Conservation (phyloP, 2,329 filamentous ascomycete genomes). For the Ophiostoma australiae region DNA sequence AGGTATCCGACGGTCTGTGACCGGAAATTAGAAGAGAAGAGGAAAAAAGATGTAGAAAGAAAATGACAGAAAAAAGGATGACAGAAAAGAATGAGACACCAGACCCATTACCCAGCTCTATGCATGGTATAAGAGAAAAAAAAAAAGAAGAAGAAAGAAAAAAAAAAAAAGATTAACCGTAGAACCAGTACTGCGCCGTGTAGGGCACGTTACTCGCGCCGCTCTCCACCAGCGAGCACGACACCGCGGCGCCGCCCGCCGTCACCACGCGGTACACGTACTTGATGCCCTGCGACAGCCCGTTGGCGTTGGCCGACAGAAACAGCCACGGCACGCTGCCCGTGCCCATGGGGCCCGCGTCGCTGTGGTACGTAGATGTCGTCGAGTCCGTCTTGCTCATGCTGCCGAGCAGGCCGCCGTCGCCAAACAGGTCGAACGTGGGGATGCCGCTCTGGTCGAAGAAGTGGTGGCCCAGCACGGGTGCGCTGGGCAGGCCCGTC, state of each 20-base stretch:
- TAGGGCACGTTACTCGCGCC: conserved; percentile 51
- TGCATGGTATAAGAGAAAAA: neutral
- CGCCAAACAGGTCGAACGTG: conserved; percentile 52
- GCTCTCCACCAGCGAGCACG: conserved; percentile 39
- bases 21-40: neutral
- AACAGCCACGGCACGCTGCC: conserved; percentile 54
- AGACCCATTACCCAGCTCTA: neutral
- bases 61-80: neutral
- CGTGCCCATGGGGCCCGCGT: conserved; percentile 44
- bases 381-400: conserved; percentile 47
- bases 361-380: conserved; percentile 47
- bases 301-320: conserved; percentile 36
- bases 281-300: conserved; percentile 35
- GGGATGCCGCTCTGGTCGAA: conserved; percentile 54
- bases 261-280: conserved; percentile 53
- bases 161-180: conserved; percentile 32
- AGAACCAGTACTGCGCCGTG: conserved; percentile 57
- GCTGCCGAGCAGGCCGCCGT: conserved; percentile 40
- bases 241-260: conserved; percentile 45
- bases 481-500: conserved; percentile 29
- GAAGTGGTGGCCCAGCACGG: conserved; percentile 60
- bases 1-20: neutral
- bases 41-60: neutral
- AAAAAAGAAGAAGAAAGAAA: neutral
- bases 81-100: neutral